phyloP scores from a whole-genome alignment of 2,329 filamentous ascomycete genomes.

The Exophiala dermatitidis region DNA sequence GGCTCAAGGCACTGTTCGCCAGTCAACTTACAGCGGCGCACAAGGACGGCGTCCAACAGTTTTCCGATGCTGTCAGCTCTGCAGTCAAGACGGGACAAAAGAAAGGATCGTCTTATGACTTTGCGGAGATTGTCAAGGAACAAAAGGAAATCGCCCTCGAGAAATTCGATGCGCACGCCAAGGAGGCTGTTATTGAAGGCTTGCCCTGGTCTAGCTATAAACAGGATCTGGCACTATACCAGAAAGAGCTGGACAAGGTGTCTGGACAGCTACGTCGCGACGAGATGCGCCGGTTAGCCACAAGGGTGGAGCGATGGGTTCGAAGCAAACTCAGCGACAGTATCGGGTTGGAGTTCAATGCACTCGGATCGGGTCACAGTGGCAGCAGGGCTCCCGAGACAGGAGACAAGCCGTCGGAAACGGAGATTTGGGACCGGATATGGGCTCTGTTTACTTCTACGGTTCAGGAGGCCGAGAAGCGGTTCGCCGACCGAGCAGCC shows the following conservation, averaged over 20 bases:
- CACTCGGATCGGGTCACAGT: conserved; percentile 78
- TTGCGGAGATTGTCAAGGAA: conserved; percentile 80
- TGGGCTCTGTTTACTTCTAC: conserved; percentile 80
- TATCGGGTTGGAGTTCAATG: conserved; percentile 90
- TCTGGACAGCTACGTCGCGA: conserved; percentile 80
- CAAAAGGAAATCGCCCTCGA: conserved; percentile 72
- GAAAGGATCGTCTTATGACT: conserved; percentile 83
- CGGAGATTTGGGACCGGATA: conserved; percentile 90
- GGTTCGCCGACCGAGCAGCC: conserved; percentile 80
- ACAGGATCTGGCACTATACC: conserved; percentile 69
- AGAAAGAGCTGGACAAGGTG: conserved; percentile 85
- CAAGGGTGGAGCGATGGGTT: conserved; percentile 88
- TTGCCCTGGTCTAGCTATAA: conserved; percentile 82
- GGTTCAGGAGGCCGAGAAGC: conserved; percentile 73
- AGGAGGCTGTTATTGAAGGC: conserved; percentile 67
- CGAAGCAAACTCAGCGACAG: conserved; percentile 79
- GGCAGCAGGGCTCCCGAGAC: conserved; percentile 73
- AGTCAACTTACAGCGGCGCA: conserved; percentile 84
- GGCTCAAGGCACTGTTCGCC: conserved; percentile 79
- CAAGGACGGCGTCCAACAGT: conserved; percentile 75
- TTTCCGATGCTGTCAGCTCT: conserved; percentile 77
- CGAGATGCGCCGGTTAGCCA: conserved; percentile 89
- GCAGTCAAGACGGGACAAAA: conserved; percentile 91
- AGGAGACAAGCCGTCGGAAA: conserved; percentile 69
- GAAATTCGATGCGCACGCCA: conserved; percentile 68